Conservation (phyloP, 768 basidiomycete genomes). For the Lentinula boryana region DNA sequence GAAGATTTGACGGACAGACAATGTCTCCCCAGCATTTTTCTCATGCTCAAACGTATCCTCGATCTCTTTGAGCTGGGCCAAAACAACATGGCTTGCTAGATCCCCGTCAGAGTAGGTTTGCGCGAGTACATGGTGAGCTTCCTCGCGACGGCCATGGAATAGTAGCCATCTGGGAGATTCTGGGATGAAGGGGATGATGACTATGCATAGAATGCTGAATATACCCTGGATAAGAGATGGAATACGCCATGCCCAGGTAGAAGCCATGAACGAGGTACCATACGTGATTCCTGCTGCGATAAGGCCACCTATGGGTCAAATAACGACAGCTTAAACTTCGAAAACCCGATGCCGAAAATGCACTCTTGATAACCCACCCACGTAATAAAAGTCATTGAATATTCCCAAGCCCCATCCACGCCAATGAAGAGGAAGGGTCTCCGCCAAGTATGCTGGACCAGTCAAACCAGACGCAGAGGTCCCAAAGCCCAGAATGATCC, state of each 20-base stretch:
- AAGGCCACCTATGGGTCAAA: neutral
- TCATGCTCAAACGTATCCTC: slow-evolving; percentile 25
- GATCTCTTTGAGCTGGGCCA: slow-evolving; percentile 26
- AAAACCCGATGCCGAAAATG: neutral
- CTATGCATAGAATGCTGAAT: slow-evolving; percentile 22
- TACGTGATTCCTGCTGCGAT: slow-evolving; percentile 18
- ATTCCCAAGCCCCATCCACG: slow-evolving; percentile 18
- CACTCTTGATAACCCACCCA: slow-evolving; percentile 8
- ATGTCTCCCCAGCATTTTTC: slow-evolving; percentile 14
- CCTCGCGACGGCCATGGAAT: slow-evolving; percentile 21
- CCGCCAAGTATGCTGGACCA: slow-evolving; percentile 17
- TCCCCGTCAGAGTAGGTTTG: slow-evolving; percentile 21
- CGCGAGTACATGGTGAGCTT: slow-evolving; percentile 22
- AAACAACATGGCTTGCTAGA: slow-evolving; percentile 20
- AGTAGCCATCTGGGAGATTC: slow-evolving; percentile 36
- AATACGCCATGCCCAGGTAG: slow-evolving; percentile 27
- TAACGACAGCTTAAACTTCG: too few species aligned
- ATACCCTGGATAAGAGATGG: slow-evolving; percentile 25
- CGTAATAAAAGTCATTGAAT: slow-evolving; percentile 19
- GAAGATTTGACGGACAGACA: slow-evolving; percentile 13
- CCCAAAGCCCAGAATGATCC: slow-evolving; percentile 17
- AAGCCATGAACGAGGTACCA: slow-evolving; percentile 19
- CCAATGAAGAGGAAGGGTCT: slow-evolving; percentile 15
- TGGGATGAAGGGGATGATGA: slow-evolving; percentile 26
- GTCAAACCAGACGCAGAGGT: slow-evolving; percentile 16